phyloP scores from a whole-genome alignment of 805 yeast genomes.

The Limtongozyma cylindracea region DNA sequence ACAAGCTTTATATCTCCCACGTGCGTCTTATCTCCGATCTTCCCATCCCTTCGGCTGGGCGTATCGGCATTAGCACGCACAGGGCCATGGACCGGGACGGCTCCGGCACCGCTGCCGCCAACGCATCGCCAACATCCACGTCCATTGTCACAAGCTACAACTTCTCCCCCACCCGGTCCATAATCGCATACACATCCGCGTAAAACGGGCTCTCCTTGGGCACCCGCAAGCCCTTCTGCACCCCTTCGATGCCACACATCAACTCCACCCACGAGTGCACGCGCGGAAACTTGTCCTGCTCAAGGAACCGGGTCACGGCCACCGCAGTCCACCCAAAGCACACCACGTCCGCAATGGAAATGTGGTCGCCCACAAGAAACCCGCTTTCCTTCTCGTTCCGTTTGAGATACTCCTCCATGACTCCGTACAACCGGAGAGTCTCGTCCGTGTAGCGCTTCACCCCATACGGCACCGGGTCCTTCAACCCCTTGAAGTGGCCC shows the following conservation, averaged over 20 bases:
- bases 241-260: conserved; percentile 8
- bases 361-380: conserved; percentile 31
- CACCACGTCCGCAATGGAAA: conserved; percentile 33
- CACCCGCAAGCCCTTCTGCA: conserved; percentile 7
- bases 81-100: no score
- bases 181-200: no score
- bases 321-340: conserved; percentile 17
- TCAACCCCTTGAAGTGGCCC: conserved; percentile 16
- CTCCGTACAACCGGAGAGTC: conserved; percentile 24
- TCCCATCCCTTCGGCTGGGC: no score
- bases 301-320: conserved; percentile 5
- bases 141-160: no score
- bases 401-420: conserved; percentile 21
- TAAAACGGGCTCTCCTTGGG: no score
- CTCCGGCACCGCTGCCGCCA: no score
- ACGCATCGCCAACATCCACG: no score
- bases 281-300: conserved; percentile 12
- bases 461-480: conserved; percentile 29
- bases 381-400: conserved; percentile 13
- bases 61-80: no score
- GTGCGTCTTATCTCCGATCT: no score
- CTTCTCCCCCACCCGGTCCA: no score
- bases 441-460: conserved; percentile 24
- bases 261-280: conserved; percentile 14
- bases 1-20: no score